A percentile compares a stretch with the other conserved stretches of the same genome.
phyloP scores from a whole-genome alignment of 2,329 filamentous ascomycete genomes.

The Alternaria gansuensis region DNA sequence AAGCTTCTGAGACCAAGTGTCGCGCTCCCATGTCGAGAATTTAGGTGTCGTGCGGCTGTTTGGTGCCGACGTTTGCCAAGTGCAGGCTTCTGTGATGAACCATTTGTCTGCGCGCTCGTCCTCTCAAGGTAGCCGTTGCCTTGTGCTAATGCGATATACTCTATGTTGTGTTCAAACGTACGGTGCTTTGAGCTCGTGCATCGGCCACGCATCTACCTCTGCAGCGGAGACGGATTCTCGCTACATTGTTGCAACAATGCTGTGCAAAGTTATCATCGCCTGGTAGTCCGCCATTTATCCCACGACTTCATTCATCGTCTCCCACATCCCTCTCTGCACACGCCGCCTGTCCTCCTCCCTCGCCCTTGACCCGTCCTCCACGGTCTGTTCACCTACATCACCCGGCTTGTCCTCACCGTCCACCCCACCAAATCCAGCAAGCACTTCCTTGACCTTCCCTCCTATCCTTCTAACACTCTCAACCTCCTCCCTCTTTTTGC shows the following conservation, averaged over 20 bases:
- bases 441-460: constrained; percentile 75
- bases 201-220: neutral
- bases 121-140: no score
- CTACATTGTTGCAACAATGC: neutral
- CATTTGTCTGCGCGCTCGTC: neutral
- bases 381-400: constrained; percentile 16
- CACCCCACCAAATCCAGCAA: constrained; percentile 69
- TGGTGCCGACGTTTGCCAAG: neutral
- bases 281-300: constrained; percentile 15
- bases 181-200: neutral
- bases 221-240: neutral
- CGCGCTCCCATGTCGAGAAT: neutral
- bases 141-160: neutral
- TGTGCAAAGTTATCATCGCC: neutral
- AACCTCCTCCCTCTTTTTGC: constrained; percentile 76
- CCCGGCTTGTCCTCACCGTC: constrained; percentile 16
- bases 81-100: neutral
- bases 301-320: constrained; percentile 48
- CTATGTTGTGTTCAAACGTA: neutral
- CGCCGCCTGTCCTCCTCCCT: constrained; percentile 31
- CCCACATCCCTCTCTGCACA: constrained; percentile 50
- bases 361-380: constrained; percentile 22
- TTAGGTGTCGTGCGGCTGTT: neutral
- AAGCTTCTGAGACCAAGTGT: neutral
- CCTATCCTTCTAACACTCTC: constrained; percentile 71